Evolutionary conservation across 345 rosid species (phyloP), one percentile per base, ranked within the genome.

Genomic region (Reutealis trisperma): DNA sequence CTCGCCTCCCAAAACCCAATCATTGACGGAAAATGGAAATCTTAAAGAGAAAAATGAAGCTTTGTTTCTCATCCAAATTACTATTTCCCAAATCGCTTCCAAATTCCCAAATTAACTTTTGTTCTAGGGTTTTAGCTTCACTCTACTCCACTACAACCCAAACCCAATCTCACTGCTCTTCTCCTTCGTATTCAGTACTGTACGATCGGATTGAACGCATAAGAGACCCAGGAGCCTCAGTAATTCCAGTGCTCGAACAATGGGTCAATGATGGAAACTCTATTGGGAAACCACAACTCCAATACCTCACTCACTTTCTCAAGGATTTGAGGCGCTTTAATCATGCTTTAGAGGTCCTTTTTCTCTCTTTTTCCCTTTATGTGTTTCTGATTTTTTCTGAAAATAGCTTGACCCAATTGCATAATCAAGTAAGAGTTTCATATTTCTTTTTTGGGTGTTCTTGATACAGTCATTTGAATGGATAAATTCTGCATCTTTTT

Each of bases 291-390:
- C 45, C 2, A 27, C 34, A 59, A 14, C 73, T 82, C 37, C 75
- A 24, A 21, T 45, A 22, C 8, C 71, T 82, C 19, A 70, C 77
- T 63, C 21, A 32, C 18, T 57, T 11, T 54, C 24, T 76, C 63
- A 70, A 69, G 41, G 13, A 42, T 5, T 58, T 6, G 44, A 52
- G 41, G 22, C 85, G 85, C 52, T 77, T n/a, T 58, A 22, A 54
- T 6, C 85, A 76, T 66, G 79, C 86, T 51, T 72, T 78, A 6
- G 60, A 84, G 84, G 86, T 73, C 22, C 47, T 22, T 41, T 8
- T 25, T 47, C 63, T 22, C 14, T 19, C 41, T 41, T n/a, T 44
- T 60, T 51, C 30, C 22, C 59, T 54, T 14, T 14, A 34, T 27
- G 16, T 14, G 2, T 49, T 49, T 15, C 18, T 34, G 1, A 2